phyloP scores from a whole-genome alignment of 2,329 filamentous ascomycete genomes.

The Akanthomyces lecanii region DNA sequence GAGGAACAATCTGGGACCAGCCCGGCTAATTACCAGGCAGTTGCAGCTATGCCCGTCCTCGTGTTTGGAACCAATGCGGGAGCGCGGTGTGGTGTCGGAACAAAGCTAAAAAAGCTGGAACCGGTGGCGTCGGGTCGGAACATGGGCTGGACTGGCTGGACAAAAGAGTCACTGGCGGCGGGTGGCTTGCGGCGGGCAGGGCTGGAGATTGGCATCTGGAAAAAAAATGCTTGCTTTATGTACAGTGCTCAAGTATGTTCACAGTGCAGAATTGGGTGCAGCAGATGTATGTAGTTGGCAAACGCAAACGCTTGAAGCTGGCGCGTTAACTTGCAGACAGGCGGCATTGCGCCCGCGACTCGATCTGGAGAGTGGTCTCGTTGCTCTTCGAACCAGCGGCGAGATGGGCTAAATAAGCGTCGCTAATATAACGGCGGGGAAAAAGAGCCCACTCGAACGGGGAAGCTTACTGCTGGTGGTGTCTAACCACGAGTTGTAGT shows the following conservation, averaged over 20 bases:
- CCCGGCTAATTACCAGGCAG: background rate
- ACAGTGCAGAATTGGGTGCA: too few species aligned
- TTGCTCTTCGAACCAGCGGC: background rate
- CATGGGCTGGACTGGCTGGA: background rate
- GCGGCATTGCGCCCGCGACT: too few species aligned
- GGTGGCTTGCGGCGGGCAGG: background rate
- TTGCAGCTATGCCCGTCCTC: background rate
- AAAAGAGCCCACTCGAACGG: background rate
- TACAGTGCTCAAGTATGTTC: too few species aligned
- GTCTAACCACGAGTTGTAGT: too few species aligned
- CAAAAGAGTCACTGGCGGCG: background rate
- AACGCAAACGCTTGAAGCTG: too few species aligned
- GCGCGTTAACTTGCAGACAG: too few species aligned
- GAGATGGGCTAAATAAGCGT: background rate
- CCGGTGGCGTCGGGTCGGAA: slow-evolving; percentile 6
- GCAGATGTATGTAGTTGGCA: too few species aligned
- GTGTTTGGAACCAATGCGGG: slow-evolving; percentile 3
- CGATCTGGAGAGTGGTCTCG: too few species aligned
- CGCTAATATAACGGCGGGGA: background rate
- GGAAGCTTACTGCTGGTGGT: background rate
- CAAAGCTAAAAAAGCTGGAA: background rate
- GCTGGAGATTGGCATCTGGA: too few species aligned
- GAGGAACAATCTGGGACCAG: background rate
- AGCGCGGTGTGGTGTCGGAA: background rate
- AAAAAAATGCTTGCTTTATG: too few species aligned